These are phyloP conservation scores for Calonectria pseudoreteaudii DNA, from an alignment of 2,329 filamentous ascomycete species.

Conservation along the genomic window DNA sequence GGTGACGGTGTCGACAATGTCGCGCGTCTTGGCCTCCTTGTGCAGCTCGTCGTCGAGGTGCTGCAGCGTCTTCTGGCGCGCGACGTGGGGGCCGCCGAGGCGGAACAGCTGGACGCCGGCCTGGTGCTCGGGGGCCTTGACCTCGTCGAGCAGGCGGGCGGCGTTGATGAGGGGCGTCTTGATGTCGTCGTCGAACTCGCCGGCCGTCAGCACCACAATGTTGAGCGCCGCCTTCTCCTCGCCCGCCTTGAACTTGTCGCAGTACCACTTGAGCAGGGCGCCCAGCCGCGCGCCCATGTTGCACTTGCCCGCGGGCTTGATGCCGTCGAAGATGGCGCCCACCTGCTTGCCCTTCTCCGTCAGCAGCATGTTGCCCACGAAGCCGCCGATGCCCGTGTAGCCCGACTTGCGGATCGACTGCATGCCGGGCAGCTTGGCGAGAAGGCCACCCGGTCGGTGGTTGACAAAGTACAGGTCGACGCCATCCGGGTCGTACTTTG, in stretches of 20 bases:
- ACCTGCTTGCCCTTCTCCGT: slow-evolving; percentile 22
- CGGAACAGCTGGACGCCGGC: slow-evolving; percentile 27
- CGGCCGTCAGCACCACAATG: slow-evolving; percentile 24
- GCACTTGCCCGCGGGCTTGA: slow-evolving; percentile 25
- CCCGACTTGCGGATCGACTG: slow-evolving; percentile 26
- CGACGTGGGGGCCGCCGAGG: slow-evolving; percentile 13
- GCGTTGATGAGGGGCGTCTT: slow-evolving; percentile 22
- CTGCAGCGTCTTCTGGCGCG: slow-evolving; percentile 17
- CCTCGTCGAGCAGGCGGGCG: slow-evolving; percentile 20
- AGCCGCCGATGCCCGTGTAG: slow-evolving; percentile 25
- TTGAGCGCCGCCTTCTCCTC: slow-evolving; percentile 24
- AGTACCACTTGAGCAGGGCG: slow-evolving; percentile 26
- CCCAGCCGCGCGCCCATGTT: slow-evolving; percentile 25
- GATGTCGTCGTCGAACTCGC: slow-evolving; percentile 26
- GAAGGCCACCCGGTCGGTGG: slow-evolving; percentile 23
- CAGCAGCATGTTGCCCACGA: slow-evolving; percentile 22
- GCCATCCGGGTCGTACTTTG: slow-evolving; percentile 26
- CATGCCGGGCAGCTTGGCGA: slow-evolving; percentile 20
- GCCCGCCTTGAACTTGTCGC: slow-evolving; percentile 23
- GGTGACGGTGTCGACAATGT: slow-evolving; percentile 25
- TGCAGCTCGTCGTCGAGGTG: slow-evolving; percentile 27
- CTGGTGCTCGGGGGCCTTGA: slow-evolving; percentile 22
- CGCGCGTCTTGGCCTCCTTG: slow-evolving; percentile 24
- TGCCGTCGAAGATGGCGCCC: slow-evolving; percentile 20
- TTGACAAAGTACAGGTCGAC: slow-evolving; percentile 28